Conservation (phyloP, 306 rosid genomes). For the Begonia peltatifolia region DNA sequence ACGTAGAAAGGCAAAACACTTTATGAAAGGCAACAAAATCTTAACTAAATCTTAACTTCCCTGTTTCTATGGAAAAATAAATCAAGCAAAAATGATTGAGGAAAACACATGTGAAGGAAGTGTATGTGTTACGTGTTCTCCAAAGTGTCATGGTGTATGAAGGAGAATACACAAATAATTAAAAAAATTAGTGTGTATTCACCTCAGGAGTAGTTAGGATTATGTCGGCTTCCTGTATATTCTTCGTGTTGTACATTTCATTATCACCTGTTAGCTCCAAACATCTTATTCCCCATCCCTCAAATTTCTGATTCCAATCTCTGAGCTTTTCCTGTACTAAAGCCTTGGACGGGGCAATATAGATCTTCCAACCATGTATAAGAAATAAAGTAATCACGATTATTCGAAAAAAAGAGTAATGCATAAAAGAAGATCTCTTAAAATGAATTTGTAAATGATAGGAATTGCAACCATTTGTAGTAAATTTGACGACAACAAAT, state of each 20-base stretch:
- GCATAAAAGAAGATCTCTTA: neutral
- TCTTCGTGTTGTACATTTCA: constrained; percentile 11
- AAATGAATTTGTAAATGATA: no score
- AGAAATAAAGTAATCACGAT: constrained; percentile 16
- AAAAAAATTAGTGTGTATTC: constrained; percentile 8
- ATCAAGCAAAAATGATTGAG: no score
- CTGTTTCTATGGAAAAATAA: no score
- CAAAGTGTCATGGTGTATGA: no score
- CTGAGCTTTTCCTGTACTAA: constrained; percentile 93
- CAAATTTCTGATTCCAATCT: constrained; percentile 80
- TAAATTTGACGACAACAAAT: no score
- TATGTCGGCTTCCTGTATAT: constrained; percentile 54
- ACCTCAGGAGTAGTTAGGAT: constrained; percentile 96
- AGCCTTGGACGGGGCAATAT: constrained; percentile 92
- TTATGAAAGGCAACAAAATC: no score
- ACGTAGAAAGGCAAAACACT: neutral
- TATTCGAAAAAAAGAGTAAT: constrained; percentile 16
- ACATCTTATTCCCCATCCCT: constrained; percentile 60
- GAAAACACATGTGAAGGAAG: no score
- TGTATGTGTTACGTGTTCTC: no score
- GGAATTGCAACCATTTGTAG: no score
- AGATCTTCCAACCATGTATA: constrained; percentile 45
- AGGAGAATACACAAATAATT: neutral
- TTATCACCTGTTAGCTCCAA: constrained; percentile 90
- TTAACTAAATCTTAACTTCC: no score